Percentiles rank a stretch among this genome's conserved stretches.
Conservation (phyloP, 768 basidiomycete genomes). For the Boletus sp. region DNA sequence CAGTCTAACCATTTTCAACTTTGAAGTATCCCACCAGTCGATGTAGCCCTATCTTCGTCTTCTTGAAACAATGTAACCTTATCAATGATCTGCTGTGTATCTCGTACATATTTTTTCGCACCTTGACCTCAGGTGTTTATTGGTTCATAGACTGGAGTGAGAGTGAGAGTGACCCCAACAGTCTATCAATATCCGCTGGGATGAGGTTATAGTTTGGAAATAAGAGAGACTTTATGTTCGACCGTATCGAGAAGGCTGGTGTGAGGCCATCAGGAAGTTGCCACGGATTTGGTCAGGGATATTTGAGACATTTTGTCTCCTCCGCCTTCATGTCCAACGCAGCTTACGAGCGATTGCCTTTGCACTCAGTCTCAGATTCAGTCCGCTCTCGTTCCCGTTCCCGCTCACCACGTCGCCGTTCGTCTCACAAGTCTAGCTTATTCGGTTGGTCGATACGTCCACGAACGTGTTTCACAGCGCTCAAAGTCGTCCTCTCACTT, state of each 20-base stretch:
- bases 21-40: neutral
- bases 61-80: slow-evolving; percentile 7
- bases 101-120: neutral
- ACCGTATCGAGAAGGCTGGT: neutral
- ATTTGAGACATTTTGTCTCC: neutral
- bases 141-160: neutral
- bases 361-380: slow-evolving; percentile 41
- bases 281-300: neutral
- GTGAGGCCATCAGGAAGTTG: no score
- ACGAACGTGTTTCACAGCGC: slow-evolving; percentile 35
- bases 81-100: neutral
- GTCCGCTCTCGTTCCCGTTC: slow-evolving; percentile 22
- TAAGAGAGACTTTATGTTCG: neutral
- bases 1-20: neutral
- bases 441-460: slow-evolving; percentile 29
- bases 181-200: neutral
- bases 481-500: slow-evolving; percentile 45
- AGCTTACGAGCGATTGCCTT: slow-evolving; percentile 48
- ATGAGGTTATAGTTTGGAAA: neutral
- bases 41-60: neutral
- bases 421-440: slow-evolving; percentile 26
- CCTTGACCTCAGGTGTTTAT: neutral
- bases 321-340: slow-evolving; percentile 34
- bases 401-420: slow-evolving; percentile 25
- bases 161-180: neutral